Evolutionary conservation across 2,329 filamentous ascomycete genomes (phyloP), one percentile per base, ranked within the genome.

Genomic region (Penicillium sp.): DNA sequence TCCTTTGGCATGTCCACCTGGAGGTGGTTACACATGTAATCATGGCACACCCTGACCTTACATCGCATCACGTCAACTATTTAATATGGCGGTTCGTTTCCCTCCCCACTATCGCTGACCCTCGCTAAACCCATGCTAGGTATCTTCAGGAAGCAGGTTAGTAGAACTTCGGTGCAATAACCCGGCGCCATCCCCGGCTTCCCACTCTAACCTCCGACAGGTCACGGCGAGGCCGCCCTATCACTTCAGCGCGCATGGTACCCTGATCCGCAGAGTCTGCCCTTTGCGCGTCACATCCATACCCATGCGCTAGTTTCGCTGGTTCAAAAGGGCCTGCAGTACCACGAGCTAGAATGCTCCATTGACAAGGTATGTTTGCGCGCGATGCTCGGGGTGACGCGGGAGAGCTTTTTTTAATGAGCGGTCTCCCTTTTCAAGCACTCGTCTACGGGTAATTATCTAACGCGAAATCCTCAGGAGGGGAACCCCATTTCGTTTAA

Each of bases 51-150:
- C 64, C 67, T 50, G 67, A 71, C 62, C 68, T 73, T 48, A 73
- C 71, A 55, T 73, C 69, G 62, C 75, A 85, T 73, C 81, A 84
- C 67, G 77, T 86, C 66, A 86, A 86, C 72, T 84, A 85, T 71
- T 73, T 86, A 64, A 82, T 86, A 69, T 83, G 82, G 78, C 81
- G 82, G 77, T 84, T 78, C 49, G 75, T 69, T 23, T 46, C 44
- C 15, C 46, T 39, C 50, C 40, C 38, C 43, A 15, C 41, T 43
- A 24, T 29, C 52, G 24, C 40, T 25, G 35, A 50, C 35, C 24
- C 24, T 25, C 37, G 40, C 40, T 58, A 51, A 58, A 44, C 42
- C 23, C 37, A 24, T 35, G 29, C 31, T 55, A 79, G 77, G 64
- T 79, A 79, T 63, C 72, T 79, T 61, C 77, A 79, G 69, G 77